A percentile compares a stretch with the other conserved stretches of the same genome.
phyloP scores from a whole-genome alignment of 108 stramenopile genomes.

The Cyclotella atomus region DNA sequence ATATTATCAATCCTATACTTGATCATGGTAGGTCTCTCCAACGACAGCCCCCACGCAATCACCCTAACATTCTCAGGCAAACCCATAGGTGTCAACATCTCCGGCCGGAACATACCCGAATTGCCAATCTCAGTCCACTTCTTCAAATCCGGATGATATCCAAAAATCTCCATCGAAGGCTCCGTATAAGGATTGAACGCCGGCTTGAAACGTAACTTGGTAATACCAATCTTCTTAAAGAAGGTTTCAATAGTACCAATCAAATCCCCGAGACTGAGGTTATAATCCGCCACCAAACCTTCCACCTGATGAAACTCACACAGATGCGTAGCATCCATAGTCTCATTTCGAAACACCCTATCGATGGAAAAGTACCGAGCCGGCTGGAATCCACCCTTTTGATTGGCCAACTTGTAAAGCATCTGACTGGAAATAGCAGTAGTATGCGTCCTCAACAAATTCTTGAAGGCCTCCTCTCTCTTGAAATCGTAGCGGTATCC shows the following conservation, averaged over 20 bases:
- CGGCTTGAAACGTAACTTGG: conserved; percentile 99
- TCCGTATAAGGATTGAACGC: conserved; percentile 99
- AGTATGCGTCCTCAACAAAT: conserved; percentile 97
- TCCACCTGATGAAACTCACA: conserved; percentile 99
- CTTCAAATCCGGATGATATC: conserved; percentile 99
- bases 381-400: conserved; percentile 96
- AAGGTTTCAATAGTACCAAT: conserved; percentile 99
- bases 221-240: conserved; percentile 99
- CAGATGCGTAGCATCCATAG: conserved; percentile 99
- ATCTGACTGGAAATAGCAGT: conserved; percentile 97
- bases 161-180: conserved; percentile 99
- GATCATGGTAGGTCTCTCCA: conserved; percentile 99
- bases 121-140: conserved; percentile 99
- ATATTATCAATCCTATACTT: conserved; percentile 99
- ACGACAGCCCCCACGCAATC: conserved; percentile 98
- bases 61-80: conserved; percentile 99
- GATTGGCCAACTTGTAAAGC: conserved; percentile 96
- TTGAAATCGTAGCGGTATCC: conserved; percentile 97
- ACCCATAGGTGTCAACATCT: conserved; percentile 99
- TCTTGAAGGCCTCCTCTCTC: conserved; percentile 96
- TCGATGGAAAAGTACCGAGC: conserved; percentile 98
- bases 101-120: conserved; percentile 99
- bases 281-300: conserved; percentile 98
- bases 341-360: conserved; percentile 99
- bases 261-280: conserved; percentile 95